Percentiles rank a stretch among this genome's conserved stretches.
These are phyloP conservation scores for Hanseniaspora lachancei DNA, from an alignment of 805 yeast species.

Conservation along the genomic window DNA sequence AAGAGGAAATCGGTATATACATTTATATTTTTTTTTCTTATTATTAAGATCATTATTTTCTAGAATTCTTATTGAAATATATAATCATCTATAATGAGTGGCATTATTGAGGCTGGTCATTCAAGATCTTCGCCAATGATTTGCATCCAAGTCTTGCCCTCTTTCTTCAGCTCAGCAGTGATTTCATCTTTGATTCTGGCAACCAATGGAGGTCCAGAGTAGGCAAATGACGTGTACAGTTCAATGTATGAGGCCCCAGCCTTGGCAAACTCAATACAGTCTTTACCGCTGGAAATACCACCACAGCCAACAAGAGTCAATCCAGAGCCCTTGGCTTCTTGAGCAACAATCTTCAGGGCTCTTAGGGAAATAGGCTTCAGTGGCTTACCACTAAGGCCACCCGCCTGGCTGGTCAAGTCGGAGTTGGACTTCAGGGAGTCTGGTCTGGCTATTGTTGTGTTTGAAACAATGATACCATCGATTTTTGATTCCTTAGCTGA, in stretches of 20 bases:
- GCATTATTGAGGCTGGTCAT: conserved; percentile 11
- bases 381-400: conserved; percentile 91
- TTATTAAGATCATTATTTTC: too few species aligned
- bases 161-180: conserved; percentile 45
- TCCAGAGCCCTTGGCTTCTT: conserved; percentile 59
- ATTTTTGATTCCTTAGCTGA: conserved; percentile 65
- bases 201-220: conserved; percentile 80
- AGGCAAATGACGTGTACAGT: conserved; percentile 80
- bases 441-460: conserved; percentile 85
- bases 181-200: conserved; percentile 48
- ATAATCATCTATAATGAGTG: background rate
- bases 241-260: conserved; percentile 91
- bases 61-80: too few species aligned
- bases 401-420: conserved; percentile 43
- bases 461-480: conserved; percentile 86
- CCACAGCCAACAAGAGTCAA: conserved; percentile 86
- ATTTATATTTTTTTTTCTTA: background rate
- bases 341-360: conserved; percentile 59
- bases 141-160: conserved; percentile 74
- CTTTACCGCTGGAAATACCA: conserved; percentile 77
- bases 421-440: conserved; percentile 37
- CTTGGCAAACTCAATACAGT: conserved; percentile 78
- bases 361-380: conserved; percentile 64
- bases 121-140: conserved; percentile 53
- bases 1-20: background rate